These are phyloP conservation scores for Xylaria acuta DNA, from an alignment of 495 filamentous ascomycete species.

Conservation along the genomic window DNA sequence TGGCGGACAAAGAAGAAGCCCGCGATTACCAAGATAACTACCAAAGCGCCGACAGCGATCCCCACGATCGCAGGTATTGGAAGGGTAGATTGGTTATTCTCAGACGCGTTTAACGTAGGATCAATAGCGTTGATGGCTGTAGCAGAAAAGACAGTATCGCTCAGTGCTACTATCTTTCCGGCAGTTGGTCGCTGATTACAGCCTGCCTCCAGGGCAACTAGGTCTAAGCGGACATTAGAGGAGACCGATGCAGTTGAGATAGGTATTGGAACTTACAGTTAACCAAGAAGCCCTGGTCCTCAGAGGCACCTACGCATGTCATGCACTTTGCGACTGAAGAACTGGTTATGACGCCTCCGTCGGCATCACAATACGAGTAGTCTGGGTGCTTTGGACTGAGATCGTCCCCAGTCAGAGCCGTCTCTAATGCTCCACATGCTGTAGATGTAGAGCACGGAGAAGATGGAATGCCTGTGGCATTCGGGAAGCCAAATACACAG, in stretches of 20 bases:
- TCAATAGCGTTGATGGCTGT: conserved; percentile 51
- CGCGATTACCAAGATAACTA: conserved; percentile 40
- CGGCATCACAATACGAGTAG: conserved; percentile 50
- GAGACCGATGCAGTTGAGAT: not conserved
- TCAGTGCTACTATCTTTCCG: conserved; percentile 50
- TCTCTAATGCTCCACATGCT: conserved; percentile 48
- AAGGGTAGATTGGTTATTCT: conserved; percentile 31
- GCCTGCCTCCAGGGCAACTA: conserved; percentile 55
- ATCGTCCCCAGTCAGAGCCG: conserved; percentile 41
- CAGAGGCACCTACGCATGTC: conserved; percentile 47
- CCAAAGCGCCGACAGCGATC: conserved; percentile 41
- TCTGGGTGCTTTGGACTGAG: conserved; percentile 38
- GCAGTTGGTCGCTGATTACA: conserved; percentile 54
- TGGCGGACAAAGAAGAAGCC: conserved; percentile 45
- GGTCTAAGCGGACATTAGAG: conserved; percentile 41
- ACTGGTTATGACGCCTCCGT: conserved; percentile 38
- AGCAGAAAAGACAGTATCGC: conserved; percentile 55
- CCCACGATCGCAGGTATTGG: conserved; percentile 46
- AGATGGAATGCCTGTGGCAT: conserved; percentile 44
- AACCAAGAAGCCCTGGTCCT: conserved; percentile 45
- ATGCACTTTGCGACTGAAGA: conserved; percentile 42
- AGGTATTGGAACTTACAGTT: conserved; percentile 44
- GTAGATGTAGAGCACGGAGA: conserved; percentile 50
- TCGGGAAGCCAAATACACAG: conserved; percentile 55
- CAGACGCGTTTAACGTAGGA: conserved; percentile 31